Evolutionary conservation across 2,329 filamentous ascomycete genomes (phyloP).

Genomic region (Colletotrichum melonis): DNA sequence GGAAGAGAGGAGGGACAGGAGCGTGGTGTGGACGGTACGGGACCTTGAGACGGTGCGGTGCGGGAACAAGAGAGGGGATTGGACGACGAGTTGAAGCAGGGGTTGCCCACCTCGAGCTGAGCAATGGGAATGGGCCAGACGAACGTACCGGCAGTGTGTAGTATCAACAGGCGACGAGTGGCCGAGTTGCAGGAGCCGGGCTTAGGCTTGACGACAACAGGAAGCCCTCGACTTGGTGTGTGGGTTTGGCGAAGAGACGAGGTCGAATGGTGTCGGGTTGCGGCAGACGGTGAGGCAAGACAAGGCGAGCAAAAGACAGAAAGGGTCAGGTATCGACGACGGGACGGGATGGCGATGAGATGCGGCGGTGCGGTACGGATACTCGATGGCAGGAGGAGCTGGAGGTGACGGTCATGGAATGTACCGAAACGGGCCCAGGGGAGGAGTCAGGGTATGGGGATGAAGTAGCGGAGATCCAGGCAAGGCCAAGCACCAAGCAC

Average conservation of each 20-base stretch:
- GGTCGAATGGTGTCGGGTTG: not conserved
- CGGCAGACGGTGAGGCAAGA: not conserved
- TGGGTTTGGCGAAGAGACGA: not conserved
- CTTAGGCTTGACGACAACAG: conserved; percentile 6
- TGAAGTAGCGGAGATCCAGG: conserved; percentile 22
- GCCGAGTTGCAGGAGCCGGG: not conserved
- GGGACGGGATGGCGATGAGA: conserved; percentile 26
- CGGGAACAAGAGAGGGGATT: conserved; percentile 34
- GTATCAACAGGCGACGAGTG: conserved; percentile 11
- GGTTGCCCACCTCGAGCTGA: conserved; percentile 30
- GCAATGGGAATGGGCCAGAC: conserved; percentile 25
- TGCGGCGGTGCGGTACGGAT: conserved; percentile 28
- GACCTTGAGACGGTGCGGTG: conserved; percentile 7
- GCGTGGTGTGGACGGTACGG: not conserved
- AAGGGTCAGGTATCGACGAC: conserved; percentile 18
- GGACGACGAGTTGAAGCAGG: conserved; percentile 26
- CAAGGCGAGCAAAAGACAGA: not conserved
- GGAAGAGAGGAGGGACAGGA: conserved; percentile 22
- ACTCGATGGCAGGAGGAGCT: conserved; percentile 11
- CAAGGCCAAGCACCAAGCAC: no score
- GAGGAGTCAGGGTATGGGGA: conserved; percentile 21
- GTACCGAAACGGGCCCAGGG: conserved; percentile 31
- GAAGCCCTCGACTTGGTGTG: conserved; percentile 1
- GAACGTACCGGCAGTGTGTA: conserved; percentile 15
- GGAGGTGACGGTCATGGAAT: conserved; percentile 29